phyloP scores from a whole-genome alignment of 73 alveolate genomes.

The Tetrahymena elliotti region DNA sequence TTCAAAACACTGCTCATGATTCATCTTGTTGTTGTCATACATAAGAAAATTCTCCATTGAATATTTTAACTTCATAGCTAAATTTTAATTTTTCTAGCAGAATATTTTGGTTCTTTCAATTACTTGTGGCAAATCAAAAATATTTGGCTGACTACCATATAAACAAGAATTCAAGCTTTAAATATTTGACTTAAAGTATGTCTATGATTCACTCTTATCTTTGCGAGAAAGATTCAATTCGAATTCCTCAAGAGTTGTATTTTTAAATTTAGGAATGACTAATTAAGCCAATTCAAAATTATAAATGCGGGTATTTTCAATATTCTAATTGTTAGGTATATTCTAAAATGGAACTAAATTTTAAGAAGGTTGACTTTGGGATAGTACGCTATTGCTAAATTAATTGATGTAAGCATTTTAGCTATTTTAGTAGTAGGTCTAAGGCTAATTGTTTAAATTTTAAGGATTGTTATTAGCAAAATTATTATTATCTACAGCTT shows the following conservation, averaged over 20 bases:
- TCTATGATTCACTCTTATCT: background rate
- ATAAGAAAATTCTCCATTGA: background rate
- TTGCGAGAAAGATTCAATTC: background rate
- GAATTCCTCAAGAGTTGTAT: background rate
- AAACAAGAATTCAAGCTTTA: background rate
- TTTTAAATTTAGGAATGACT: background rate
- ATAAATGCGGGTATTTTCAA: background rate
- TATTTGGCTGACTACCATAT: background rate
- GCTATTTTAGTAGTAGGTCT: background rate
- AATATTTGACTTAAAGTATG: background rate
- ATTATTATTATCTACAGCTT: background rate
- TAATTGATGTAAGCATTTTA: no score
- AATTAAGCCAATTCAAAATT: background rate
- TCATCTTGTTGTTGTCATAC: background rate
- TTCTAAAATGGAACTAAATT: no score
- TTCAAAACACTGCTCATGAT: background rate
- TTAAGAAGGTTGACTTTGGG: background rate
- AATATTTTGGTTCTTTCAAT: background rate
- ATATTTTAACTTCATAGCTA: background rate
- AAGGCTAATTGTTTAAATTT: no score
- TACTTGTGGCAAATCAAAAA: background rate
- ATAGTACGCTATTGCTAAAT: background rate
- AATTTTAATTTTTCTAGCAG: background rate
- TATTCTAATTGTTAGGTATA: background rate
- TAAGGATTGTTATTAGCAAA: background rate